Evolutionary conservation across 73 alveolate genomes (phyloP), one percentile per base, ranked within the genome.

Genomic region (Blepharisma stoltei): DNA sequence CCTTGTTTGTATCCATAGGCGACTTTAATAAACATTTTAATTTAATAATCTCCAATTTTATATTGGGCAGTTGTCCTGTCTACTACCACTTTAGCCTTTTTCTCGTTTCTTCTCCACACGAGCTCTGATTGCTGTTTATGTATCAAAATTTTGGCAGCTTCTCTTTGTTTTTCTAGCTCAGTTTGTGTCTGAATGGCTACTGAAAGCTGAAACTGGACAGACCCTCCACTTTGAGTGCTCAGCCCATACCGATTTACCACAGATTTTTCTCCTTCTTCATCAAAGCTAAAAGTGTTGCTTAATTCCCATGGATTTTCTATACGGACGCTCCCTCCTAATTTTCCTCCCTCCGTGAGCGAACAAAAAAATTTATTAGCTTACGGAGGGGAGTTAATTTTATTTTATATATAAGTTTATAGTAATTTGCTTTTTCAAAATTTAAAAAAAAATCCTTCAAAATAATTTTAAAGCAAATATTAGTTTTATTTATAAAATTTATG

Each of bases 151-250:
- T 60, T 38, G 0, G 45, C 46, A 14, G 23, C 23, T 5, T 60
- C 73, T 8, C 14, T 38, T 25, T 60, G 73, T 60, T 25, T 14
- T 20, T 14, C n/a, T 0, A 60, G 46, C 23, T 60, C 73, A 18
- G 47, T 25, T 8, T 60, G 14, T 8, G 73, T 5, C 45, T 60
- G 73, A 9, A 60, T 25, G 2, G 23, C 73, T 8, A 60, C 45
- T 11, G 48, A 18, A 0, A 60, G 73, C 47, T 60, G 73, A 38
- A 60, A 60, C 14, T 60, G 14, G 2, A 60, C 73, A 8, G 14
- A 14, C 46, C 73, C 73, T 60, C 73, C 73, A 60, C 73, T 60
- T 60, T 60, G 73, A 20, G 73, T 60, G n/a, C 73, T 14, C 18
- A 60, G 23, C 14, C 73, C 73, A 25, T 60, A 60, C 23, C 73